These are phyloP conservation scores for Colletotrichum karsti DNA, from an alignment of 2,329 filamentous ascomycete genomes.

Conservation along the genomic window DNA sequence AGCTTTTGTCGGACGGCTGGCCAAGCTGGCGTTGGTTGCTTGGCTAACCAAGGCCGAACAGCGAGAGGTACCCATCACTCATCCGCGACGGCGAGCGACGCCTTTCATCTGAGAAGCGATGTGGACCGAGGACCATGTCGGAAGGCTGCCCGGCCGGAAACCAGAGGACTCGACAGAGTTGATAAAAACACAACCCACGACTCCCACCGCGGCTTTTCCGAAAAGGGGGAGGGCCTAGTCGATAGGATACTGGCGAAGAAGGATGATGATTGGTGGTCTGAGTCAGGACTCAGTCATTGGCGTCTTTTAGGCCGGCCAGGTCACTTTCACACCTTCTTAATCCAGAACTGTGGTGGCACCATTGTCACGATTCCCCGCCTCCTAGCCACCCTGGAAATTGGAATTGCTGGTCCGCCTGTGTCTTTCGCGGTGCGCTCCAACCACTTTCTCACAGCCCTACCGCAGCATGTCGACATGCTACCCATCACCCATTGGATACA, in stretches of 20 bases:
- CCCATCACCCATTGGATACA: neutral
- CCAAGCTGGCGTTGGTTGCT: constrained; percentile 23
- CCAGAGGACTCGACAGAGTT: constrained; percentile 1
- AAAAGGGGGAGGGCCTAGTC: constrained; percentile 24
- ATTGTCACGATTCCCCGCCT: constrained; percentile 25
- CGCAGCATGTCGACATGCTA: constrained; percentile 18
- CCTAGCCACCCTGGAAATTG: constrained; percentile 26
- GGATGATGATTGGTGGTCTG: constrained; percentile 26
- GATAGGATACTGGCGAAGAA: constrained; percentile 6
- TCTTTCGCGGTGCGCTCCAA: neutral
- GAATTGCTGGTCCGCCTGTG: constrained; percentile 17
- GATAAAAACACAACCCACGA: constrained; percentile 3
- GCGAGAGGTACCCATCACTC: neutral
- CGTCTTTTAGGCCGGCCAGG: constrained; percentile 24
- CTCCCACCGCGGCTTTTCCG: constrained; percentile 26
- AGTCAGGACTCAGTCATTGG: constrained; percentile 27
- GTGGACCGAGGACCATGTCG: constrained; percentile 2
- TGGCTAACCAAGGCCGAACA: constrained; percentile 12
- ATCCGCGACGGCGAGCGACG: neutral
- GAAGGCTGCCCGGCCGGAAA: neutral
- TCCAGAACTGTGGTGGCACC: constrained; percentile 30
- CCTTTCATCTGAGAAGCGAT: constrained; percentile 4
- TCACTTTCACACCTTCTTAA: constrained; percentile 28
- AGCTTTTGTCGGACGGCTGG: constrained; percentile 3
- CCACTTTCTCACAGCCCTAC: constrained; percentile 21